These are phyloP conservation scores for Schizosaccharomyces osmophilus DNA, from an alignment of 805 yeast genomes.

Conservation along the genomic window DNA sequence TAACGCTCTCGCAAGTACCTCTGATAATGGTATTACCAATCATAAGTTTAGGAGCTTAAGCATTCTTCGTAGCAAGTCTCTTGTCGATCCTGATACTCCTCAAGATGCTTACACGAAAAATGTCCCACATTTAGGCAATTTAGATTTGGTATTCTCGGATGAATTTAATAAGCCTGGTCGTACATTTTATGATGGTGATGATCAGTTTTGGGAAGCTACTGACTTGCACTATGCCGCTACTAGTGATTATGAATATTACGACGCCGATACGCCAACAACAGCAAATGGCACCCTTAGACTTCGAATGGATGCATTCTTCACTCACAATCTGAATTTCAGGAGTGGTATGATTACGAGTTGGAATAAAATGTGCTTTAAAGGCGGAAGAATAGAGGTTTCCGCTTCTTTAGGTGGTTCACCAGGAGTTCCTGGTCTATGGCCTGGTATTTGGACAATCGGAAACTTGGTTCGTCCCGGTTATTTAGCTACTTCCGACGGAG, in stretches of 20 bases:
- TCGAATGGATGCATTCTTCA: conserved; percentile 57
- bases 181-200: conserved; percentile 74
- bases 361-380: conserved; percentile 76
- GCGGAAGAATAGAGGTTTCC: conserved; percentile 55
- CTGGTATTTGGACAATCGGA: conserved; percentile 89
- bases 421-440: conserved; percentile 69
- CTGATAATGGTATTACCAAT: conserved; percentile 14
- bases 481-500: conserved; percentile 66
- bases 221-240: conserved; percentile 74
- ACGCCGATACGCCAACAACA: conserved; percentile 71
- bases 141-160: conserved; percentile 70
- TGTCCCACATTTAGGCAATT: conserved; percentile 32
- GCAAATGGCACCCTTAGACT: conserved; percentile 43
- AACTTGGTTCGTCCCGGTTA: conserved; percentile 83
- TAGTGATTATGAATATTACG: conserved; percentile 78
- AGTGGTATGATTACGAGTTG: conserved; percentile 83
- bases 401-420: conserved; percentile 64
- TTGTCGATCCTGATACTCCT: conserved; percentile 58
- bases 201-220: conserved; percentile 72
- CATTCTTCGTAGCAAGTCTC: conserved; percentile 27
- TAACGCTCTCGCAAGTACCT: background rate
- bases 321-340: conserved; percentile 58
- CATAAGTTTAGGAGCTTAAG: conserved; percentile 33
- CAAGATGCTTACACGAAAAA: conserved; percentile 22
- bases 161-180: conserved; percentile 80